Evolutionary conservation across 441 rosid genomes (phyloP).

Genomic region (Syzygium syzygioides): DNA sequence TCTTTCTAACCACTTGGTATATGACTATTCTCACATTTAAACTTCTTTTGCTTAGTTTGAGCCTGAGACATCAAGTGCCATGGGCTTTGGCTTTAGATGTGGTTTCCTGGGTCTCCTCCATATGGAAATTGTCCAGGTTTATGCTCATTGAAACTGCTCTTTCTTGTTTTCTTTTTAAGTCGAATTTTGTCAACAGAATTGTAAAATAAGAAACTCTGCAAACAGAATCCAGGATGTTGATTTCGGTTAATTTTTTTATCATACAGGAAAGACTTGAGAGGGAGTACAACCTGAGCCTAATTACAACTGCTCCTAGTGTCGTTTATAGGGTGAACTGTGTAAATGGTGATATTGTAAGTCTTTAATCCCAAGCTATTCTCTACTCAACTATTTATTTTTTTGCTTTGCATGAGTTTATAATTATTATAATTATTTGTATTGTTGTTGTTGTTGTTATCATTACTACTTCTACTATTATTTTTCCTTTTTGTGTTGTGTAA

Average conservation of each 20-base stretch:
- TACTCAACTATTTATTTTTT: not conserved
- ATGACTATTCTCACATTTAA: constrained; percentile 5
- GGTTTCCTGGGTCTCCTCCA: constrained; percentile 99
- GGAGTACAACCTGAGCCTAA: constrained; percentile 91
- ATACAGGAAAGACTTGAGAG: constrained; percentile 98
- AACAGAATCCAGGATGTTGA: not conserved
- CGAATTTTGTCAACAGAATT: not conserved
- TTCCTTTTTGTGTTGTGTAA: not conserved
- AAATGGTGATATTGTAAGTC: constrained; percentile 74
- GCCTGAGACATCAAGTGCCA: constrained; percentile 96
- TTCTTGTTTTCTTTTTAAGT: not conserved
- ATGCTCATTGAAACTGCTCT: not conserved
- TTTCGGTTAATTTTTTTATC: not conserved
- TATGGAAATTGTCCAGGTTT: constrained; percentile 99
- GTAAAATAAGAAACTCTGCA: not conserved
- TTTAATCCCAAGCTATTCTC: constrained; percentile 11
- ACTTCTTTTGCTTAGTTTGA: constrained; percentile 58
- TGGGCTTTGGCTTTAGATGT: constrained; percentile 99
- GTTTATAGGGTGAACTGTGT: constrained; percentile 81
- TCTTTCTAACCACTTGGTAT: not conserved
- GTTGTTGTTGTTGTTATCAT: not conserved
- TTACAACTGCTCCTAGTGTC: constrained; percentile 99
- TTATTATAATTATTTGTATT: not conserved
- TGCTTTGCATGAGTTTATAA: not conserved
- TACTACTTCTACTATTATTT: not conserved